These are phyloP conservation scores for Chaetomium olivaceum DNA, from an alignment of 2,329 filamentous ascomycete species.

Conservation along the genomic window DNA sequence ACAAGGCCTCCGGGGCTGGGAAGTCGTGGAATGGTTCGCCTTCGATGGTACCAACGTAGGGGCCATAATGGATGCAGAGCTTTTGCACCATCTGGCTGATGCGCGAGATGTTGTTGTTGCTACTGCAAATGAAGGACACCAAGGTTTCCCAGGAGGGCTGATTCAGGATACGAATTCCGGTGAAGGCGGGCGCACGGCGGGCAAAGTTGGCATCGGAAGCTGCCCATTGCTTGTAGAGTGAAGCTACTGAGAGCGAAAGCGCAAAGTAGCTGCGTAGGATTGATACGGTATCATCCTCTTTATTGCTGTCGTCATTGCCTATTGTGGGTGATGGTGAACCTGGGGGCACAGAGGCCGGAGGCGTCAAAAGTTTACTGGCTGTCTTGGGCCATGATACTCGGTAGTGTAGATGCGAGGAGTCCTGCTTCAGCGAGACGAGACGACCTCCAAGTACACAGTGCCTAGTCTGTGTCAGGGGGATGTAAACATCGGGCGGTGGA, in stretches of 20 bases:
- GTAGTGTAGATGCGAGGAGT: slow-evolving; percentile 76
- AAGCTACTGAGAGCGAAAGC: slow-evolving; percentile 70
- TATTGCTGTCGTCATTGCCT: slow-evolving; percentile 33
- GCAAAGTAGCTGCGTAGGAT: slow-evolving; percentile 87
- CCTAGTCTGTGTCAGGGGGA: slow-evolving; percentile 44
- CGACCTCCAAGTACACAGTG: slow-evolving; percentile 83
- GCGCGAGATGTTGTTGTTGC: slow-evolving; percentile 94
- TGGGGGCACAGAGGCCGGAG: slow-evolving; percentile 42
- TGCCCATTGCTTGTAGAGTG: slow-evolving; percentile 87
- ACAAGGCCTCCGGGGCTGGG: slow-evolving; percentile 72
- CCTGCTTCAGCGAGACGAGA: slow-evolving; percentile 82
- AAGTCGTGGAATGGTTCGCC: slow-evolving; percentile 83
- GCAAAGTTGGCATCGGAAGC: slow-evolving; percentile 82
- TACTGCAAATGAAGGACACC: slow-evolving; percentile 94
- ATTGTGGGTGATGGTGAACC: slow-evolving; percentile 22
- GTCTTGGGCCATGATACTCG: slow-evolving; percentile 61
- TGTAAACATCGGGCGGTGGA: neutral
- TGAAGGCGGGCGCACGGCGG: slow-evolving; percentile 81
- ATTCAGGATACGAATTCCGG: slow-evolving; percentile 85
- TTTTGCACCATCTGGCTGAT: slow-evolving; percentile 98
- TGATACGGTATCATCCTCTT: slow-evolving; percentile 67
- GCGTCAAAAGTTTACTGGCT: slow-evolving; percentile 29
- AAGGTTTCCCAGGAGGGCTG: slow-evolving; percentile 97
- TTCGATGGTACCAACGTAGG: slow-evolving; percentile 69
- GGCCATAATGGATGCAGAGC: slow-evolving; percentile 82